phyloP scores from a whole-genome alignment of 805 yeast genomes.

The Candida dajiaensis region DNA sequence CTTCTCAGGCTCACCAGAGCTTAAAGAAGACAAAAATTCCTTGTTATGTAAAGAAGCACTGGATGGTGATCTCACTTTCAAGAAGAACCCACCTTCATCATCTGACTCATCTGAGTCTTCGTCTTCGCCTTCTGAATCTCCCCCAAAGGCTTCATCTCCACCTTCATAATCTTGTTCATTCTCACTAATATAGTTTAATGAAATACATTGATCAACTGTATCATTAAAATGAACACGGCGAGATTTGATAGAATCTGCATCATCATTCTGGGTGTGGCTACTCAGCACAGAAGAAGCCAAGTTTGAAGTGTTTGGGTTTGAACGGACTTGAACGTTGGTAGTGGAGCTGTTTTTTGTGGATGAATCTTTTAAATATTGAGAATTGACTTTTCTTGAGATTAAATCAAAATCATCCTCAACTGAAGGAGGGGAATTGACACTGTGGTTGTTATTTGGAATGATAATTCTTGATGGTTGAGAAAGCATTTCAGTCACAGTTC shows the following conservation, averaged over 20 bases:
- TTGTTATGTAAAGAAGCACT: constrained; percentile 24
- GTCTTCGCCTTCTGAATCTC: constrained; percentile 22
- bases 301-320: background rate
- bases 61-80: constrained; percentile 44
- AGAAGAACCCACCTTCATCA: constrained; percentile 65
- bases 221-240: constrained; percentile 91
- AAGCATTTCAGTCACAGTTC: constrained; percentile 79
- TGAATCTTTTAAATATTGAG: constrained; percentile 17
- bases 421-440: constrained; percentile 21
- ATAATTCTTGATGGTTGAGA: constrained; percentile 40
- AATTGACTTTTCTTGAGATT: constrained; percentile 22
- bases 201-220: constrained; percentile 91
- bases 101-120: constrained; percentile 38
- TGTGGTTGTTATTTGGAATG: constrained; percentile 14
- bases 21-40: constrained; percentile 7
- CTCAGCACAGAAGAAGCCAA: background rate
- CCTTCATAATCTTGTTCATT: constrained; percentile 24
- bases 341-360: background rate
- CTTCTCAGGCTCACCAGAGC: background rate
- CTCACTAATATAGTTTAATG: constrained; percentile 34
- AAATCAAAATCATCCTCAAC: constrained; percentile 23
- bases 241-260: background rate
- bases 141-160: constrained; percentile 11
- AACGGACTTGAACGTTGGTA: background rate
- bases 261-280: background rate